Base-by-base conservation (phyloP, 83 land plant species). In the Picea abies region DNA sequence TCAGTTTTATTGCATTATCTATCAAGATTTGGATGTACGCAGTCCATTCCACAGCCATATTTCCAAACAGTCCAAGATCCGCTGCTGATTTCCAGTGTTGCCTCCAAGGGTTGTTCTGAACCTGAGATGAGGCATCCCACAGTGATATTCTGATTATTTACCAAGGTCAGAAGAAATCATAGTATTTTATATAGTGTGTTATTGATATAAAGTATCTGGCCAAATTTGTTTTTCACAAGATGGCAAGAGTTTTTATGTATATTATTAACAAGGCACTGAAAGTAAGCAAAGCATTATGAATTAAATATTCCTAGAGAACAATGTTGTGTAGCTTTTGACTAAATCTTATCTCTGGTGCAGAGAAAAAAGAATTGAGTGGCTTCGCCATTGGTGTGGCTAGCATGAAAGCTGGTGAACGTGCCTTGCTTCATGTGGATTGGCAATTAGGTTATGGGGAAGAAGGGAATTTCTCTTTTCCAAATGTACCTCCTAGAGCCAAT, bases 391-490 rank as follows among this genome's bases (percentile, higher is more conserved):
- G 98, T 61, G 83, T 98, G 3, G 87, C 92, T 80, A 90, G 91
- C 81, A 98, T 98, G 99, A 94, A 94, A 80, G 82, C 92, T 81
- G 99, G 99, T 65, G 99, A 98, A 82, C 90, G 93, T 80, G 96
- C 99, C 15, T 83, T 98, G 23, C 77, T 98, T 82, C 94, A 89
- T 86, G 94, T 98, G 37, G 92, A 93, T 19, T 93, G 96, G 94
- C 90, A 96, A 79, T 80, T 96, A 44, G 99, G 92, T 2, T 98
- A 96, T 85, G 99, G 99, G 41, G 79, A 94, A 84, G 99, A 98
- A 82, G 99, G 99, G 72, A 96, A 87, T 82, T 98, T 98, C 83
- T 98, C 99, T 64, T 98, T 98, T 75, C 99, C 99, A 37, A 98
- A 98, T 86, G 99, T 98, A 25, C 99, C 99, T n/a, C 99, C 99